Conservation (phyloP, 208 protist genomes). For the Leishmania braziliensis region DNA sequence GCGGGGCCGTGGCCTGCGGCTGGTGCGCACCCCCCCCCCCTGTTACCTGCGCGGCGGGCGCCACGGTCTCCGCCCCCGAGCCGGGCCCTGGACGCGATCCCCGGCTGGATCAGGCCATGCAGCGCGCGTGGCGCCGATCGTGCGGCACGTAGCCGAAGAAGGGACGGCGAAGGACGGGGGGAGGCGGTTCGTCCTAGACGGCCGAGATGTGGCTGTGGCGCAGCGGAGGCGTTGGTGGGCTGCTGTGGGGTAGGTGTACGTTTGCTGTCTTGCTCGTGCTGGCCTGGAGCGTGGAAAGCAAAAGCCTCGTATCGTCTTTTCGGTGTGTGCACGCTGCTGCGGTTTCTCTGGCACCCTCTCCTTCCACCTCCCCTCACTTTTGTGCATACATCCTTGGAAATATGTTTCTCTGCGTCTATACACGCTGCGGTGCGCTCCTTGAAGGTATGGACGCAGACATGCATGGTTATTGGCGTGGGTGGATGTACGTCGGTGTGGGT, state of each 20-base stretch:
- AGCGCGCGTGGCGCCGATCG: too few relatives aligned
- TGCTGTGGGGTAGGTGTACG: neutral
- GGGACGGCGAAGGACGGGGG: neutral
- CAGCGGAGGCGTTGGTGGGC: neutral
- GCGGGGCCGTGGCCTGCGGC: neutral
- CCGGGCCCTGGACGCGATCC: too few relatives aligned
- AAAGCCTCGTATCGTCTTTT: neutral
- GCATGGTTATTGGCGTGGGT: neutral
- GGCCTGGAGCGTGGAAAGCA: neutral
- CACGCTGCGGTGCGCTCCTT: too few relatives aligned
- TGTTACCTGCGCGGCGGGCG: neutral
- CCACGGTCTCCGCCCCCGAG: neutral
- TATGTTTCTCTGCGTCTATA: neutral
- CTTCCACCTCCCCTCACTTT: neutral
- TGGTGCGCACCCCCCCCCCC: neutral
- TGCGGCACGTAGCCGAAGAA: too few relatives aligned
- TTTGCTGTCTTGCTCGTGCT: neutral
- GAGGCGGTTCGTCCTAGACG: neutral
- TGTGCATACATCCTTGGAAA: neutral
- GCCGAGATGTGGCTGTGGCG: neutral
- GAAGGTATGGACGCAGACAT: neutral
- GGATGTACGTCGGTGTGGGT: neutral
- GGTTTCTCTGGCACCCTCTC: neutral
- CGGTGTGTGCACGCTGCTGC: neutral
- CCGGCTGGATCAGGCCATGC: too few relatives aligned